Evolutionary conservation across 306 rosid species (phyloP).

Genomic region (Fragaria nilgerrensis): DNA sequence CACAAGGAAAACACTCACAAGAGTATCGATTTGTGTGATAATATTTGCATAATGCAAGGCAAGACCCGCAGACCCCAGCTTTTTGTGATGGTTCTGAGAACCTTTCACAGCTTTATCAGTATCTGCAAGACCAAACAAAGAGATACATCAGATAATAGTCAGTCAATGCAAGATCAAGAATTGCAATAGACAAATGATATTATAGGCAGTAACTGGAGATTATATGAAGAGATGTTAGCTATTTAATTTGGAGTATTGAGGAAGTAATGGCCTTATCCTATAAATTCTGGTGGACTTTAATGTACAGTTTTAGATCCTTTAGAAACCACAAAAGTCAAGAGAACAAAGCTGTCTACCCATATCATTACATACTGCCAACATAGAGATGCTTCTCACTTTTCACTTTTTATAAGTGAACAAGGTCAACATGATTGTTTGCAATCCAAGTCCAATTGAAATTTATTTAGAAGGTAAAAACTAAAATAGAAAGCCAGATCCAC

Average conservation of each 20-base stretch:
- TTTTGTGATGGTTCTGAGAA: constrained; percentile 55
- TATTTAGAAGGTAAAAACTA: background rate
- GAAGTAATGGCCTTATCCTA: background rate
- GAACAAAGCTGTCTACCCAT: background rate
- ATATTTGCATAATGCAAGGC: constrained; percentile 96
- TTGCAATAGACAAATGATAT: background rate
- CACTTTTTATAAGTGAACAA: background rate
- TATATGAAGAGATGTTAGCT: background rate
- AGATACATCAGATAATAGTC: constrained; percentile 10
- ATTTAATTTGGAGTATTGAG: background rate
- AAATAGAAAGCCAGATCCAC: background rate
- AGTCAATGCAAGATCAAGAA: background rate
- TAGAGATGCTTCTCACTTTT: background rate
- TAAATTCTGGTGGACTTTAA: background rate
- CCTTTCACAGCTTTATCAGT: constrained; percentile 50
- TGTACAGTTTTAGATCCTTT: background rate
- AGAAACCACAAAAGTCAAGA: background rate
- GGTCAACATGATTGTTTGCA: background rate
- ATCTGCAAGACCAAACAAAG: constrained; percentile 48
- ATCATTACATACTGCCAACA: background rate
- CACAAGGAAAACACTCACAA: constrained; percentile 54
- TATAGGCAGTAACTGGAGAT: background rate
- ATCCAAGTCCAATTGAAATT: background rate
- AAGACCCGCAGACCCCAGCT: constrained; percentile 93
- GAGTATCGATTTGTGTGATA: constrained; percentile 85